Conservation (phyloP, 257 asterid species). For the Solanum bulbocastanum region DNA sequence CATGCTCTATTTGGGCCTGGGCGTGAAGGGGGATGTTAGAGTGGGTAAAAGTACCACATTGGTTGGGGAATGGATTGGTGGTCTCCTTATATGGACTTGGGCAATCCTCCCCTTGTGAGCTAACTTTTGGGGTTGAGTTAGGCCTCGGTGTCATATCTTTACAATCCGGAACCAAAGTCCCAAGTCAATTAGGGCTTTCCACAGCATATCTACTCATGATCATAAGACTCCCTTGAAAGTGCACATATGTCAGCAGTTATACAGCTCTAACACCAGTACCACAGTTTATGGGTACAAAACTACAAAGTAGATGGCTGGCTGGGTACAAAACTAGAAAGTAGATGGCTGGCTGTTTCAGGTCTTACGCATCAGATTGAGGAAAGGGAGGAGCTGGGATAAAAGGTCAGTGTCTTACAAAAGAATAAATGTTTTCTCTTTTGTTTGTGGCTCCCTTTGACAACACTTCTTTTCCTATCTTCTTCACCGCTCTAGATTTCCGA, state of each 20-base stretch:
- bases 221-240: neutral
- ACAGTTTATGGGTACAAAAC: neutral
- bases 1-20: neutral
- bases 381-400: neutral
- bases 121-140: neutral
- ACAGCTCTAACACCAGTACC: neutral
- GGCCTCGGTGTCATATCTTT: neutral
- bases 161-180: neutral
- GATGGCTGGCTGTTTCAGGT: neutral
- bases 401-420: neutral
- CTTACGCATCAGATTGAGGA: neutral
- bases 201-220: neutral
- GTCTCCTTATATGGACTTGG: neutral
- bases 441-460: neutral
- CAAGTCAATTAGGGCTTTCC: neutral
- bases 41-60: neutral
- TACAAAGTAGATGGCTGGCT: neutral
- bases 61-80: neutral
- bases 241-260: neutral
- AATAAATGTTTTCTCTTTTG: neutral
- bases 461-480: neutral
- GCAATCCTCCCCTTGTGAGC: neutral
- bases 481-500: neutral
- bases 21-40: neutral
- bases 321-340: no score